These are phyloP conservation scores for Rhizopogon rudus DNA, from an alignment of 768 basidiomycete species.

Conservation along the genomic window DNA sequence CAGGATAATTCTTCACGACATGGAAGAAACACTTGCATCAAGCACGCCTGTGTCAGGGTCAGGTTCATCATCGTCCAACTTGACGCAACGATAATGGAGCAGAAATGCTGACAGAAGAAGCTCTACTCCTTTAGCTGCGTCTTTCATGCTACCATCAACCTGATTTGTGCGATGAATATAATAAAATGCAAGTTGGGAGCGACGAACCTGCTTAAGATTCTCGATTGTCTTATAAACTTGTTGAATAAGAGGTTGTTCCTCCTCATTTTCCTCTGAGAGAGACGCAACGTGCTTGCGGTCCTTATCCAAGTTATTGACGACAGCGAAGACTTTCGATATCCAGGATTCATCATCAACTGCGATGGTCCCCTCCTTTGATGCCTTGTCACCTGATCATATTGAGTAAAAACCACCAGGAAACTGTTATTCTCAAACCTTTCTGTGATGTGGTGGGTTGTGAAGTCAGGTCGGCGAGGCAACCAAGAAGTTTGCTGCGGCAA, in stretches of 20 bases:
- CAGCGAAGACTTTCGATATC: conserved; percentile 61
- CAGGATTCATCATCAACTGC: conserved; percentile 77
- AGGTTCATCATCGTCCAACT: conserved; percentile 43
- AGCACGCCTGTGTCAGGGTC: conserved; percentile 48
- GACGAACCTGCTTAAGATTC: conserved; percentile 41
- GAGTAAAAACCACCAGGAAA: background rate
- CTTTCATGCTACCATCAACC: conserved; percentile 12
- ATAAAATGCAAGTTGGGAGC: background rate
- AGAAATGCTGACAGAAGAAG: conserved; percentile 67
- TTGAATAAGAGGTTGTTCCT: conserved; percentile 40
- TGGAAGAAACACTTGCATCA: conserved; percentile 42
- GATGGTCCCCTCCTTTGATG: conserved; percentile 50
- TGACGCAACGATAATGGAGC: conserved; percentile 67
- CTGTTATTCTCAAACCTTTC: conserved; percentile 35
- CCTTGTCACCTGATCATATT: conserved; percentile 36
- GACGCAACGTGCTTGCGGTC: conserved; percentile 64
- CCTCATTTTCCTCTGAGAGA: conserved; percentile 50
- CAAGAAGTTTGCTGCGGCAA: conserved; percentile 67
- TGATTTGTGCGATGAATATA: background rate
- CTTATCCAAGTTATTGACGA: conserved; percentile 50
- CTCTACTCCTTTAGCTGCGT: conserved; percentile 56
- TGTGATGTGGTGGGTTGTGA: conserved; percentile 47
- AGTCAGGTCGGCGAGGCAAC: conserved; percentile 71
- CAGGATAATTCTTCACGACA: background rate
- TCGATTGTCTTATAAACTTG: conserved; percentile 39